Evolutionary conservation across 306 rosid genomes (phyloP), one percentile per base, ranked within the genome.

Genomic region (Cucurbita maxima): DNA sequence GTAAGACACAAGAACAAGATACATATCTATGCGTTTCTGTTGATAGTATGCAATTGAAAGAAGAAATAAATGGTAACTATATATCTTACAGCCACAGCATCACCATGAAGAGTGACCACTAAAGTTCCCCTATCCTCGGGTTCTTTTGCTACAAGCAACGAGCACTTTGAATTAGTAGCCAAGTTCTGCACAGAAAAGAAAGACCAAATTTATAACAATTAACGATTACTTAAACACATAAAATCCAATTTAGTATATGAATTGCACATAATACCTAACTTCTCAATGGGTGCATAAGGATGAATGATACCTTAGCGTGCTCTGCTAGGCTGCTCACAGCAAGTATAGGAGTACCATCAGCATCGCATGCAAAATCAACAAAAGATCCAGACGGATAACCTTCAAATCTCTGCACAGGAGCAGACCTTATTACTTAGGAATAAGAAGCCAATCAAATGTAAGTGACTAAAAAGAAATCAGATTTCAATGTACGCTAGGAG

Each of bases 301-400:
- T 18, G 34, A 44, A 61, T 52, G 22, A 10, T 74, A 93, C 98
- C 96, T 89, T 85, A 37, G 92, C 48, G 78, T 90, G 97, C 75
- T 84, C 84, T 38, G 98, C 97, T 75, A 94, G 81, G 84, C 81
- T 86, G 88, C 97, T 90, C 74, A 94, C 83, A 57, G 97, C 97
- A 80, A 94, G 79, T 84, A 94, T 86, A 66, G 90, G 97, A 83
- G 80, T 85, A 67, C 98, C 98, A 83, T 89, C 82, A 48, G 86
- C 87, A 80, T 87, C 97, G 57, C 88, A 86, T 20, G 96, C 97
- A 78, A 87, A 90, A 84, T 94, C 98, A 79, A 90, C 89, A 88
- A 90, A 74, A 57, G 98, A 89, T 51, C 95, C 98, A 60, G 98
- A 90, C 8, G 98, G 96, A 86, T 90, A 90, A 71, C 92, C 95